Evolutionary conservation across 2,329 filamentous ascomycete genomes (phyloP).

Genomic region (Calonectria pseudoreteaudii): DNA sequence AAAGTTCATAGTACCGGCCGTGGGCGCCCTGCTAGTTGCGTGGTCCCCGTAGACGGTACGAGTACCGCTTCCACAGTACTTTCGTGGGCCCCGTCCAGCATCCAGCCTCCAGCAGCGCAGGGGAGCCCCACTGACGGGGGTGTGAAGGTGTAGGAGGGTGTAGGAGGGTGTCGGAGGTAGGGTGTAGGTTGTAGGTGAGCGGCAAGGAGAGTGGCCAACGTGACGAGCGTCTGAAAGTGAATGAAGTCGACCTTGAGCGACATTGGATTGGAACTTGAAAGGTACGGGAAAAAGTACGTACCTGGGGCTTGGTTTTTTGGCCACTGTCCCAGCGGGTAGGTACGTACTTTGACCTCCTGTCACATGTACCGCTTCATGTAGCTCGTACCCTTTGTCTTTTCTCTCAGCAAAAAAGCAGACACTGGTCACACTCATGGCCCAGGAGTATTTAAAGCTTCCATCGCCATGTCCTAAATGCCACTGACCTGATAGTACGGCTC

Average conservation of each 20-base stretch:
- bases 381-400: slow-evolving; percentile 27
- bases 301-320: not conserved
- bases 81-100: not conserved
- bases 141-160: slow-evolving; percentile 3
- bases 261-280: slow-evolving; percentile 20
- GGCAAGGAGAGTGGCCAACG: slow-evolving; percentile 26
- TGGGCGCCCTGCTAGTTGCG: not conserved
- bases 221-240: slow-evolving; percentile 23
- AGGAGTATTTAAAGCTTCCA: slow-evolving; percentile 46
- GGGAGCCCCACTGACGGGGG: slow-evolving; percentile 19
- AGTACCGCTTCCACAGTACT: not conserved
- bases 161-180: slow-evolving; percentile 6
- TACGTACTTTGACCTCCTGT: slow-evolving; percentile 11
- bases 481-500: slow-evolving; percentile 32
- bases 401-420: slow-evolving; percentile 27
- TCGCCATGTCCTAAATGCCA: slow-evolving; percentile 36
- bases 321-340: slow-evolving; percentile 20
- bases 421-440: slow-evolving; percentile 26
- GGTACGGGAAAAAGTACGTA: slow-evolving; percentile 17
- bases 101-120: slow-evolving; percentile 7
- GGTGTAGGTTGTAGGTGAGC: slow-evolving; percentile 21
- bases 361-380: slow-evolving; percentile 20
- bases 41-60: not conserved
- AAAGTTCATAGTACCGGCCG: slow-evolving; percentile 3
- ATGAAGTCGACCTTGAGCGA: slow-evolving; percentile 23